Evolutionary conservation across 2,329 filamentous ascomycete species (phyloP).

Genomic region (Lachnellula hyalina): DNA sequence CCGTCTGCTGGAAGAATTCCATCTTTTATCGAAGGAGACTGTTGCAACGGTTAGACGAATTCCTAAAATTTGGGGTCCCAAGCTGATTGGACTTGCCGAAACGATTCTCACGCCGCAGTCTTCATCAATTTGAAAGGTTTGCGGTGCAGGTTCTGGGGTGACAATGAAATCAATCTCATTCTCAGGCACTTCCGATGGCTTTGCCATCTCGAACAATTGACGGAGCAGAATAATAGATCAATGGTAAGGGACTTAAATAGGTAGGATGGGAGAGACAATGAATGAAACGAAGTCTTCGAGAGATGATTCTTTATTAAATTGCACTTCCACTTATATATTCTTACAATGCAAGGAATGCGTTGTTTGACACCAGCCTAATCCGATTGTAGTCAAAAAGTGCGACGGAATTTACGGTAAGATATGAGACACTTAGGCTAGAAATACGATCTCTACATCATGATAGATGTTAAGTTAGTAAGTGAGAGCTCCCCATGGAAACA

Average conservation of each 20-base stretch:
- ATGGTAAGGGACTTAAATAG: no score
- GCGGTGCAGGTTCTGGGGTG: constrained; percentile 23
- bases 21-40: constrained; percentile 92
- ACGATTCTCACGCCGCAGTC: constrained; percentile 26
- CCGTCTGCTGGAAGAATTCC: constrained; percentile 87
- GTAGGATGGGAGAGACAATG: no score
- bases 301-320: no score
- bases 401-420: background rate
- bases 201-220: no score
- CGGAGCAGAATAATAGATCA: no score
- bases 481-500: background rate
- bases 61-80: background rate
- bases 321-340: no score
- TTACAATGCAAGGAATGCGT: background rate
- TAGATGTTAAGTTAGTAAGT: background rate
- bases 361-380: background rate
- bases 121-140: constrained; percentile 18
- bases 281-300: no score
- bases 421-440: background rate
- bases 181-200: background rate
- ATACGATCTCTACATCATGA: background rate
- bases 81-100: constrained; percentile 17
- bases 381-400: constrained; percentile 2
- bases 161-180: constrained; percentile 25
- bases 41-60: constrained; percentile 5